Evolutionary conservation across 208 protist genomes (phyloP), one percentile per base, ranked within the genome.

Genomic region (Crithidia brevicula): DNA sequence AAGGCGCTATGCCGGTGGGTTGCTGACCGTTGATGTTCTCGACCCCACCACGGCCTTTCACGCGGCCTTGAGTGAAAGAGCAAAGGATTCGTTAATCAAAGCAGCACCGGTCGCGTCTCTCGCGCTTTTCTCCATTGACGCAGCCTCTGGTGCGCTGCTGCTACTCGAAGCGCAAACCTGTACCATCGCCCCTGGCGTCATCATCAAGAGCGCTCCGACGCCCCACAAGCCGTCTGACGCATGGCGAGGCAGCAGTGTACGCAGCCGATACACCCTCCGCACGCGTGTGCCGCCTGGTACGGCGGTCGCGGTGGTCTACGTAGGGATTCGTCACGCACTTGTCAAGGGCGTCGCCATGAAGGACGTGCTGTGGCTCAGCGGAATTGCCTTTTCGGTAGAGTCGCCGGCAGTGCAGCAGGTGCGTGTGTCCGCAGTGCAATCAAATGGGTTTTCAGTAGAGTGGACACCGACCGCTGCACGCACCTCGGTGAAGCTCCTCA

Each of bases 281-380:
- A 18, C 53, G 5, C 22, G 2, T 2, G 30, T 71, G 23, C 20
- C 65, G 2, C 42, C 65, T 3, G 36, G 23, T 6, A 49, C 27
- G 1, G 65, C 54, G 22, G 46, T 71, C 31, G 65, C 65, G 23
- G 49, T 61, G 9, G 53, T 71, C 7, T 71, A 71, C 54, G 31
- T 71, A 13, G 65, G 65, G 5, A 20, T 71, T 4, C 53, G 53
- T 13, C 36, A 25, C 45, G 10, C 65, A 0, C 36, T 52, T 22
- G 15, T 30, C 5, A 11, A 31, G 11, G 57, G 53, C 27, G 65
- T 62, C 3, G 42, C 53, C 2, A 10, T 8, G 7, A 31, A 47
- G 0, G 65, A 71, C 23, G 53, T 71, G 16, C 52, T 52, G 22
- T 71, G 65, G 65, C 7, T 71, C n/a, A 34, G 43, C 30, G 65